phyloP scores from a whole-genome alignment of 2,329 filamentous ascomycete species.

The Lasiodiplodia sp. region DNA sequence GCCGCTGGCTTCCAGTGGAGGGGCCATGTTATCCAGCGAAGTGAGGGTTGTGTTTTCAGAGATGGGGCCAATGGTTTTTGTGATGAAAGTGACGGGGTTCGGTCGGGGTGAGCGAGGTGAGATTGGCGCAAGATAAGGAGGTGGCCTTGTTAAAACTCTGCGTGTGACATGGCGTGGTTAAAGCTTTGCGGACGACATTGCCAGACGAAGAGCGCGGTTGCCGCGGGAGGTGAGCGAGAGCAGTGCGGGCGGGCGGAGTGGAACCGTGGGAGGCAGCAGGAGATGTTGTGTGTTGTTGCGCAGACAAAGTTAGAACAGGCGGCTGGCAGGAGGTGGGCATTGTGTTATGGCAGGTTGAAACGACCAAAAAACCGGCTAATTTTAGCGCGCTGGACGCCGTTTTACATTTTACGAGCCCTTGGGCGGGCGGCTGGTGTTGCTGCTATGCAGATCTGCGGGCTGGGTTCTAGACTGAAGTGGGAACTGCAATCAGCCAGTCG shows the following conservation, averaged over 20 bases:
- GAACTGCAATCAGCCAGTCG: background rate
- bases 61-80: background rate
- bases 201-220: background rate
- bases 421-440: background rate
- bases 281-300: background rate
- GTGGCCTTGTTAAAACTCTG: background rate
- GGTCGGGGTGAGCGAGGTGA: background rate
- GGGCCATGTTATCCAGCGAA: constrained; percentile 1
- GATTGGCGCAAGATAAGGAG: background rate
- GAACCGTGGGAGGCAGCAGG: no score
- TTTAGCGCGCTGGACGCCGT: constrained; percentile 14
- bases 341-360: constrained; percentile 19
- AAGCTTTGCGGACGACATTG: background rate
- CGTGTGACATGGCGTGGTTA: background rate
- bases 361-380: constrained; percentile 6
- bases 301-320: background rate
- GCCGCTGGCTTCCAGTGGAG: background rate
- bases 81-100: background rate
- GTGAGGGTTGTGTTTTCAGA: no score
- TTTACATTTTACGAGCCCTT: background rate
- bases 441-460: background rate
- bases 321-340: background rate
- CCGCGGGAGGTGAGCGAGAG: no score
- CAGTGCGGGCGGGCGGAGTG: background rate
- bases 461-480: background rate